Base-by-base conservation (phyloP, 2,329 filamentous ascomycete species). In the Scedosporium dehoogii region DNA sequence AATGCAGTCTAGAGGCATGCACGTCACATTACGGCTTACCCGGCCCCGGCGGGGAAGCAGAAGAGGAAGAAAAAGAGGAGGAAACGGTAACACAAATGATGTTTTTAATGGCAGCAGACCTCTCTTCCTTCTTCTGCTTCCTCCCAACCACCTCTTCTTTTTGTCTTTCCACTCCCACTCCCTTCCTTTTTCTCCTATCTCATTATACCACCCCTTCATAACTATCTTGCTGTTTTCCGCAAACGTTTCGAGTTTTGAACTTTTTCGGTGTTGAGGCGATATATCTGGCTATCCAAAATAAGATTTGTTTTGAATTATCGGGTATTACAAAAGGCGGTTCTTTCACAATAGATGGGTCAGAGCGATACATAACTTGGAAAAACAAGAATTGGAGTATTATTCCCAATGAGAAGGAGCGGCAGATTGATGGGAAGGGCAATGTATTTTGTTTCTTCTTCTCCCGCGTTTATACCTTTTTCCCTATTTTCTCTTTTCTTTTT, bases 1-100 rank as follows among this genome's bases (percentile, higher is more conserved):
- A 61, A 60, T 27, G n/a, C 44, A n/a, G 42, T 51, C 46, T 60
- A 60, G 59, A 61, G 29, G 48, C 48, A 12, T 33, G 18, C 44
- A 9, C 14, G 25, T 14, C 16, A 33, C 12, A 16, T 55, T 16
- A 23, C 51, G 21, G 51, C 12, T 23, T 16, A 23, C 23, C n/a
- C 18, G 23, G n/a, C 12, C 21, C 51, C 23, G 29, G 3, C 6
- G 23, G 23, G 51, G 12, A 14, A 23, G 21, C 44, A n/a, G 44
- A 48, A 23, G 16, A 38, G 33, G 33, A 38, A 38, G 33, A 38
- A 38, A 10, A 38, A 12, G 33, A 38, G 33, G 33, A 38, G 10
- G 33, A 38, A 38, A 38, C 33, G 33, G 14, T 38, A 38, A 12
- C 33, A 14, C 33, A 38, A 14, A 38, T 14, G 33, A 38, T 38